These are phyloP conservation scores for Globisporangium yorkense DNA, from an alignment of 352 stramenopile genomes.

Conservation along the genomic window DNA sequence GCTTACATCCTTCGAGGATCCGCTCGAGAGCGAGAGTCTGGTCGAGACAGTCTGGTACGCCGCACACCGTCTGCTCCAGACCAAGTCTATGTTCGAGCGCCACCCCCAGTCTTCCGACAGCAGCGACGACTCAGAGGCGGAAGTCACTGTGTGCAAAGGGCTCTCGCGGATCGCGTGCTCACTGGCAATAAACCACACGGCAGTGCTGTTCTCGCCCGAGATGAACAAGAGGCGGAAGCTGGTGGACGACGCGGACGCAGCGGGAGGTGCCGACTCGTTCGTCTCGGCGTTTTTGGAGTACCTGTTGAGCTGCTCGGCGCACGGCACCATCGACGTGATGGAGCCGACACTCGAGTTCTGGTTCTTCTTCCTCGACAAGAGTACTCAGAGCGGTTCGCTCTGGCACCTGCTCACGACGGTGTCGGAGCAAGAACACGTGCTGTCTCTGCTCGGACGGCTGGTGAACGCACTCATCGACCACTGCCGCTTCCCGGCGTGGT, in stretches of 20 bases:
- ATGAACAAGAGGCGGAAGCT: conserved; percentile 8
- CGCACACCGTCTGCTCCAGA: conserved; percentile 18
- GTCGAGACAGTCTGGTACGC: conserved; percentile 24
- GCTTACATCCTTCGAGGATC: conserved; percentile 14
- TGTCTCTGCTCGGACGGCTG: conserved; percentile 46
- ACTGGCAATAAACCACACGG: conserved; percentile 39
- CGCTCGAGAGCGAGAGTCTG: conserved; percentile 17
- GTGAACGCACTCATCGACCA: conserved; percentile 61
- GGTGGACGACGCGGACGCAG: neutral
- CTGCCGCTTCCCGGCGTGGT: conserved; percentile 54
- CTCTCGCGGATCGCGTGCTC: conserved; percentile 42
- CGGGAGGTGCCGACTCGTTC: conserved; percentile 8
- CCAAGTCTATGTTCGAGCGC: conserved; percentile 19
- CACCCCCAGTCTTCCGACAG: neutral
- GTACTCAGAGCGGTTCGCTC: conserved; percentile 33
- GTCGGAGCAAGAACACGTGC: conserved; percentile 25
- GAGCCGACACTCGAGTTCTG: conserved; percentile 82
- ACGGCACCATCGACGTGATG: conserved; percentile 40
- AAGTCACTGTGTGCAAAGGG: conserved; percentile 17
- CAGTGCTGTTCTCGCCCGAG: conserved; percentile 20
- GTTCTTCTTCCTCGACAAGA: conserved; percentile 84
- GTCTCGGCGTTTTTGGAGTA: conserved; percentile 44
- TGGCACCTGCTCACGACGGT: conserved; percentile 29
- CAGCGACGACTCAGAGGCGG: conserved; percentile 15
- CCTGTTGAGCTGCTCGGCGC: conserved; percentile 56